These are phyloP conservation scores for Dioszegia crocea DNA, from an alignment of 768 basidiomycete species.

Conservation along the genomic window DNA sequence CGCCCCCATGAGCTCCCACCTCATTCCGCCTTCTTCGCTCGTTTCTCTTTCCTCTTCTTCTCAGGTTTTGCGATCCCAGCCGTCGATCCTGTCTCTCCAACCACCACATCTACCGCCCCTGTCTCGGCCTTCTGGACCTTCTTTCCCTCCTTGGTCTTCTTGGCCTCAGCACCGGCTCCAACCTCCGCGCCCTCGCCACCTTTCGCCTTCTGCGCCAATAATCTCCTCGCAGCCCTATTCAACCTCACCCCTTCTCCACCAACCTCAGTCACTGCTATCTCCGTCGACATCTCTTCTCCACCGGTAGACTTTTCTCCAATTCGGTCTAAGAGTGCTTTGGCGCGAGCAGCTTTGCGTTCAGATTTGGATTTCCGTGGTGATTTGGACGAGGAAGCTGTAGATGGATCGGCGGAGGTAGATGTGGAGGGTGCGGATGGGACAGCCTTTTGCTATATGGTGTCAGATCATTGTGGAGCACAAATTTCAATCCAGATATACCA, in stretches of 20 bases:
- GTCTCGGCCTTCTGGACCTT: background rate
- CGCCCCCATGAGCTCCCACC: background rate
- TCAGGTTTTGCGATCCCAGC: conserved; percentile 1
- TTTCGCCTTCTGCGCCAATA: conserved; percentile 13
- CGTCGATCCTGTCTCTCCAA: background rate
- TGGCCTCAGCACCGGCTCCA: background rate
- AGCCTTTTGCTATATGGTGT: background rate
- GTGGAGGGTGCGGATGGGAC: background rate
- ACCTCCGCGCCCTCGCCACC: background rate
- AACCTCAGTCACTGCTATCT: conserved; percentile 1
- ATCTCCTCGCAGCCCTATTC: conserved; percentile 29
- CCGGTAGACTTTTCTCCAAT: background rate
- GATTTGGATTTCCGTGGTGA: background rate
- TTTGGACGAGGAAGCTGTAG: background rate
- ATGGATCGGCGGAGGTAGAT: background rate
- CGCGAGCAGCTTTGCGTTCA: background rate
- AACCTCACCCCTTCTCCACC: conserved; percentile 9
- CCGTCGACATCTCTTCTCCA: background rate
- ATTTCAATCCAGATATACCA: background rate
- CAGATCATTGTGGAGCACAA: background rate
- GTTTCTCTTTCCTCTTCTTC: background rate
- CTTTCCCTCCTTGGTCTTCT: background rate
- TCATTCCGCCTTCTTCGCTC: background rate
- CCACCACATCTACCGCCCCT: background rate
- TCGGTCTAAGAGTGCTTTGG: background rate